These are phyloP conservation scores for Microbotryomycetes sp. DNA, from an alignment of 1,284 basidiomycete genomes.

Conservation along the genomic window DNA sequence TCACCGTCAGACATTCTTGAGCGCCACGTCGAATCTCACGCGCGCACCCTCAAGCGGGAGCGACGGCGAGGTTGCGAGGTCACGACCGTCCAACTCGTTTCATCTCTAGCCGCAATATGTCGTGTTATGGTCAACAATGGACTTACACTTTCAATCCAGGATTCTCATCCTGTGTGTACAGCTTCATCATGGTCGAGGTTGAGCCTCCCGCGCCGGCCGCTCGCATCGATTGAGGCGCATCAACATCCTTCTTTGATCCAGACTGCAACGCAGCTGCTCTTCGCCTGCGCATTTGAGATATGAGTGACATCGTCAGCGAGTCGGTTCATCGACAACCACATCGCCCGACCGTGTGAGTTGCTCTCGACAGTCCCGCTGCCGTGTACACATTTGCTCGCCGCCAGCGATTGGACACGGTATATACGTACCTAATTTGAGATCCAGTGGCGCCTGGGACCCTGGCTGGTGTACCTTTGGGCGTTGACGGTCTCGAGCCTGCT, in stretches of 20 bases:
- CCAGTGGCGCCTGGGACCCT: slow-evolving; percentile 21
- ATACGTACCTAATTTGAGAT: slow-evolving; percentile 25
- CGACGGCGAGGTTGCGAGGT: too few relatives aligned
- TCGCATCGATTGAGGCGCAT: slow-evolving; percentile 79
- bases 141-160: slow-evolving; percentile 92
- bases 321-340: too few relatives aligned
- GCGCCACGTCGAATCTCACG: too few relatives aligned
- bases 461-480: neutral
- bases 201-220: slow-evolving; percentile 94
- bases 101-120: too few relatives aligned
- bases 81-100: too few relatives aligned
- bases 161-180: slow-evolving; percentile 92
- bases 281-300: slow-evolving; percentile 27
- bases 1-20: too few relatives aligned
- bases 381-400: too few relatives aligned
- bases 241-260: slow-evolving; percentile 42
- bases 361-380: too few relatives aligned
- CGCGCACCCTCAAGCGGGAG: too few relatives aligned
- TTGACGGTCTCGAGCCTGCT: neutral
- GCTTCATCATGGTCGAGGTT: slow-evolving; percentile 94
- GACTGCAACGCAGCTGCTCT: slow-evolving; percentile 32
- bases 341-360: too few relatives aligned
- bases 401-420: neutral
- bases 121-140: too few relatives aligned
- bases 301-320: too few relatives aligned